Evolutionary conservation across 768 basidiomycete genomes (phyloP), one percentile per base, ranked within the genome.

Genomic region (Xerocomus brunneocitrinus): DNA sequence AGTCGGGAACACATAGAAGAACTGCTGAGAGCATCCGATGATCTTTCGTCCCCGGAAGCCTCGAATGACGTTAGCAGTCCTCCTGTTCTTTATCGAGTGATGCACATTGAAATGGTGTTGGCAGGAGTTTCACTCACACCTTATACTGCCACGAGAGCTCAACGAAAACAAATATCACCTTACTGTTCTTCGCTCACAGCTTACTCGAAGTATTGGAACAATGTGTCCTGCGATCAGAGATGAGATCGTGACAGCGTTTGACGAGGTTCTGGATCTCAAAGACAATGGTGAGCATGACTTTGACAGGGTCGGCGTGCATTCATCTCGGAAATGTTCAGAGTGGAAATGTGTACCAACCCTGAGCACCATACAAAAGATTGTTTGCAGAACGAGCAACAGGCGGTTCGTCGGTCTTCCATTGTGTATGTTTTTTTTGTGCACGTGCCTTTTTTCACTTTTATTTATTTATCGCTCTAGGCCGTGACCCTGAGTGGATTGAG

Each of bases 171-270:
- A 36, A 5, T 74, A 72, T 30, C 75, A 76, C 43, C 50, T 65
- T 6, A 28, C 48, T 2, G 49, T 75, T 25, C 38, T 74, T 8
- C 69, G 67, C 19, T 54, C 57, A n/a, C 40, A 63, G 28, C 55
- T 76, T 5, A 73, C 71, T 12, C 69, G 78, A 5, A 73, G 73
- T 47, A 62, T 82, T 10, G 67, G 61, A 2, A 52, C 49, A 3
- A 57, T 73, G 3, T 74, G 78, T 54, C 64, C 71, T 0, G 71
- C 74, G 25, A 59, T 82, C 8, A 68, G 64, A 6, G 74, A 78
- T 28, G 82, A 84, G 57, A 65, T 81, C 13, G 46, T 58, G 1
- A 50, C 59, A 0, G 68, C 80, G 0, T 74, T 79, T 49, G 59
- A 65, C 1, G 76, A 36, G 35, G 35, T 66, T 36, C 63, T 82